Evolutionary conservation across 768 basidiomycete species (phyloP).

Genomic region (Lyophyllum semitale): DNA sequence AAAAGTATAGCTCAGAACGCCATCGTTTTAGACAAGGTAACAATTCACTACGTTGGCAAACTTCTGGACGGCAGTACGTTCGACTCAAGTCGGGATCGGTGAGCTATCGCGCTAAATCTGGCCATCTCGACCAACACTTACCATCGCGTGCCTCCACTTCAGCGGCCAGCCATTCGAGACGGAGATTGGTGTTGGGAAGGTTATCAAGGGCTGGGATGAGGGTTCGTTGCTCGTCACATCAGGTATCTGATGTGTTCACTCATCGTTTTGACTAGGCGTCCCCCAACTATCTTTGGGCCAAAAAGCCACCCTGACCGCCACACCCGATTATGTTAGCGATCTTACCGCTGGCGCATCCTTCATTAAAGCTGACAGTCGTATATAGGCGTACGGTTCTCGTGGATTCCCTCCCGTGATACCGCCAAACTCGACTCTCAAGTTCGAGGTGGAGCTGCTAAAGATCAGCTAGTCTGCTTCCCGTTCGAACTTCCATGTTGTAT

Average conservation of each 20-base stretch:
- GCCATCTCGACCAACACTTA: neutral
- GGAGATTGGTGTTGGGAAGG: conserved; percentile 75
- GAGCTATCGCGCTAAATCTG: conserved; percentile 23
- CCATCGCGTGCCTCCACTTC: conserved; percentile 14
- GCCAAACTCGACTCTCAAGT: conserved; percentile 69
- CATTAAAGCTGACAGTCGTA: conserved; percentile 3
- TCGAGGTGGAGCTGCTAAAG: conserved; percentile 82
- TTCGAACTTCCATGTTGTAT: conserved; percentile 5
- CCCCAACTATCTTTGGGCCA: conserved; percentile 74
- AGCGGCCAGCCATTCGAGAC: conserved; percentile 67
- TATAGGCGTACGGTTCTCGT: conserved; percentile 73
- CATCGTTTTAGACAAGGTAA: conserved; percentile 57
- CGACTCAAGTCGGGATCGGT: conserved; percentile 82
- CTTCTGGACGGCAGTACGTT: conserved; percentile 63
- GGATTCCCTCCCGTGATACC: conserved; percentile 85
- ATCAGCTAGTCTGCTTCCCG: conserved; percentile 46
- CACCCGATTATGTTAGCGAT: conserved; percentile 75
- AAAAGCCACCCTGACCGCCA: conserved; percentile 66
- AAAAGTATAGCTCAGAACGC: conserved; percentile 14
- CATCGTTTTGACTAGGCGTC: conserved; percentile 55
- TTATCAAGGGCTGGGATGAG: conserved; percentile 92
- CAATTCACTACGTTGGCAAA: conserved; percentile 81
- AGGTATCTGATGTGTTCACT: conserved; percentile 4
- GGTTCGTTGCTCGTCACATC: conserved; percentile 45
- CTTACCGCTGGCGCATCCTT: conserved; percentile 2